Conservation (phyloP, 202 grass and related monocot genomes). For the Eragrostis tef region DNA sequence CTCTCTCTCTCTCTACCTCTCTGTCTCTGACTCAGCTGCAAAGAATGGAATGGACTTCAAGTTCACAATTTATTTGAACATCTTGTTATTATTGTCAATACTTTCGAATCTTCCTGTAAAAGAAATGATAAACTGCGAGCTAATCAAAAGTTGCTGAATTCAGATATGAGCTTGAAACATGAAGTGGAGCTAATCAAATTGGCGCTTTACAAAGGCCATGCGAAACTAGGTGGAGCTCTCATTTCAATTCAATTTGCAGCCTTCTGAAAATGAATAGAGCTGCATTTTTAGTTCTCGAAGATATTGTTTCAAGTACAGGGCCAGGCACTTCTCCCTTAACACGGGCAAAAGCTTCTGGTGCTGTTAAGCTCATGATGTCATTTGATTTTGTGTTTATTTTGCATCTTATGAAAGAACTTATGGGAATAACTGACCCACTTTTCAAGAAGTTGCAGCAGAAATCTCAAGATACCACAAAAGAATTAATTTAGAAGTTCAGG, state of each 20-base stretch:
- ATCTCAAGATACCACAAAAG: slow-evolving; percentile 19
- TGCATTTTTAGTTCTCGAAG: neutral
- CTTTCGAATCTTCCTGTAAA: too few relatives aligned
- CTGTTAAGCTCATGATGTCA: slow-evolving; percentile 1
- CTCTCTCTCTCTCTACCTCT: too few relatives aligned
- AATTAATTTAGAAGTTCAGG: neutral
- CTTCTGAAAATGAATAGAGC: neutral
- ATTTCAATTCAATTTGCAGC: neutral
- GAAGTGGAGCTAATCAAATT: neutral
- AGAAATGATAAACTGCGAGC: too few relatives aligned
- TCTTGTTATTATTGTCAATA: too few relatives aligned
- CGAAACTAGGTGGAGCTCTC: neutral
- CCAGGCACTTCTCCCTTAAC: neutral
- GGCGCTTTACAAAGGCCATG: neutral
- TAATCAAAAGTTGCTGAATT: neutral
- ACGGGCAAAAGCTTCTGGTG: neutral
- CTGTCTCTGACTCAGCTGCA: too few relatives aligned
- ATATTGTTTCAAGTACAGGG: slow-evolving; percentile 7
- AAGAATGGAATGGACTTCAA: too few relatives aligned
- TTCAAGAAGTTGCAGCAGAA: slow-evolving; percentile 17
- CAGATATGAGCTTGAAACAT: neutral
- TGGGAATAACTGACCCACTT: neutral
- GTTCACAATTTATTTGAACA: too few relatives aligned
- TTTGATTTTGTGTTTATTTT: slow-evolving; percentile 27
- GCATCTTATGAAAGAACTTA: slow-evolving; percentile 11